Base-by-base conservation (phyloP, 768 basidiomycete species). In the Pulveroboletus ravenelii region DNA sequence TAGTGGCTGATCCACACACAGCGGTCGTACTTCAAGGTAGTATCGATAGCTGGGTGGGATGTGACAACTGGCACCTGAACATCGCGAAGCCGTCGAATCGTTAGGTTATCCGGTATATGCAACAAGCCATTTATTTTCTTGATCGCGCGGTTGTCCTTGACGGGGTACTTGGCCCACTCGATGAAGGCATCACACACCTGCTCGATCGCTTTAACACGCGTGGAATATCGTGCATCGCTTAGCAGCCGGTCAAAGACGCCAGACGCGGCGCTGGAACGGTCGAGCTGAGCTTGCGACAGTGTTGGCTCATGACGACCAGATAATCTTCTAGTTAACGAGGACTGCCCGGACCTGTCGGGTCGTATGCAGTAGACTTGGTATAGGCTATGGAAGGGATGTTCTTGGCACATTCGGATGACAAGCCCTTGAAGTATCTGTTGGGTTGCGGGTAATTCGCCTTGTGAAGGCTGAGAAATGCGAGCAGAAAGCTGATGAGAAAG, bases 401-500 rank as follows among this genome's bases (percentile, higher is more conserved):
- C 91, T 50, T 68, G 68, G 60, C 89, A 89, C 78, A 99, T 88
- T 20, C 82, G 78, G 5, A 87, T 49, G 20, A 98, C 74, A 25
- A 89, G 69, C 2, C 59, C 68, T 45, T 85, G 81, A 6, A 98
- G 74, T 51, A 75, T 80, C 18, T 66, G 59, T 60, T 93, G 90
- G 47, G 73, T 74, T 37, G 67, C 54, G 6, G 68, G 51, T 32
- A 69, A 32, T 3, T 62, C 42, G 20, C 63, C 59, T 25, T 65
- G 47, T 9, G 64, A 55, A 14, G 73, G 51, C 39, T 71, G 78
- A 12, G 85, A 79, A 29, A 98, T 75, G 8, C 94, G 81, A n/a
- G 95, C 93, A 0, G 93, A 84, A 5, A 99, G 80, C 69, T 99
- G 96, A 69, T 94, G 92, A 72, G 91, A 84, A 47, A 98, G 76